Conservation (phyloP, 768 basidiomycete genomes). For the Suillus variegatus region DNA sequence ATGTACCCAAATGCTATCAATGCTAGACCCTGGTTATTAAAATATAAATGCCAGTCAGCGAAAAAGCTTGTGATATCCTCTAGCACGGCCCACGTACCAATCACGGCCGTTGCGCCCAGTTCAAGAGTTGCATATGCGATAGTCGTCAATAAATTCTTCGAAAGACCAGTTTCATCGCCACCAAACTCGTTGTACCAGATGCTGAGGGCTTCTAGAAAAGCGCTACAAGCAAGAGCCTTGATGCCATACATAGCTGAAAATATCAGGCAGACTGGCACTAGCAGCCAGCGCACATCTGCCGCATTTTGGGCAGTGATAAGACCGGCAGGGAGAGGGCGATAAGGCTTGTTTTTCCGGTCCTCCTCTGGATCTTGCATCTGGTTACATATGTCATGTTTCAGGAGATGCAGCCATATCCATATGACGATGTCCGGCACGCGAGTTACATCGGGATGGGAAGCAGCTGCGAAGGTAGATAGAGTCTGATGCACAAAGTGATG, state of each 20-base stretch:
- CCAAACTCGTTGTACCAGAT: constrained; percentile 33
- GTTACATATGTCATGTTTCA: constrained; percentile 38
- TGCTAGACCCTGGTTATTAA: constrained; percentile 12
- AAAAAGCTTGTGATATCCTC: neutral
- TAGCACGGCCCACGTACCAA: constrained; percentile 19
- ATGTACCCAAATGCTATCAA: constrained; percentile 13
- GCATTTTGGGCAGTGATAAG: constrained; percentile 35
- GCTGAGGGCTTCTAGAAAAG: constrained; percentile 22
- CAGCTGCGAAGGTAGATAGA: constrained; percentile 23
- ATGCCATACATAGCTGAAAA: constrained; percentile 27
- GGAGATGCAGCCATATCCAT: constrained; percentile 42
- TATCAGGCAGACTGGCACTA: constrained; percentile 27
- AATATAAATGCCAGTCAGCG: constrained; percentile 8
- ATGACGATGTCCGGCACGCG: constrained; percentile 22
- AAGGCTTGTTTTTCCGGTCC: constrained; percentile 37
- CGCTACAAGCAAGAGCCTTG: constrained; percentile 27
- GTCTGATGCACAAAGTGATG: constrained; percentile 17
- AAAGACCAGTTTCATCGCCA: constrained; percentile 21
- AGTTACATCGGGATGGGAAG: constrained; percentile 15
- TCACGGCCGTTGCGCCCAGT: constrained; percentile 25
- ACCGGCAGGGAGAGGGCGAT: constrained; percentile 40
- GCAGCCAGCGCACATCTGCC: constrained; percentile 28
- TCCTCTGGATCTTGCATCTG: constrained; percentile 36
- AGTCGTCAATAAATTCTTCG: constrained; percentile 25
- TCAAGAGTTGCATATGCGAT: constrained; percentile 26